Evolutionary conservation across 495 filamentous ascomycete species (phyloP), one percentile per base, ranked within the genome.

Genomic region (Lophium mytilinum): DNA sequence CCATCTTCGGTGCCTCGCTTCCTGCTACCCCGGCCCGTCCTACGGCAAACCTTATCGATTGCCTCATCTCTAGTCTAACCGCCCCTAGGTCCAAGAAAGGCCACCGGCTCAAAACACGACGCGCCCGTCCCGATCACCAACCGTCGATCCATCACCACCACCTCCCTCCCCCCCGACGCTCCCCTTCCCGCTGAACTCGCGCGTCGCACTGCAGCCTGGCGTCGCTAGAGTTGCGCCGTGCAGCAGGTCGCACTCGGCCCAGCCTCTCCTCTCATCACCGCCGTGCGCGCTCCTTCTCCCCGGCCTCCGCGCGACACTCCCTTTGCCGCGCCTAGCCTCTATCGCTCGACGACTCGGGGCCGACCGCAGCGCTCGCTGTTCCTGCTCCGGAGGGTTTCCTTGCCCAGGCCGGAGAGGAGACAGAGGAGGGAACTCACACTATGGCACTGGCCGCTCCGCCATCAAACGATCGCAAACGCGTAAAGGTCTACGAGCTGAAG

Each of bases 401-500:
- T 54, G 53, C 56, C 61, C 58, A 59, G 46, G 50, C 66, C 54
- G 67, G 62, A 69, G 65, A 60, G 62, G 65, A 60, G 55, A 58
- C 55, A 56, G 65, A 60, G 62, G 65, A 60, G 58, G 60, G 58
- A 56, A 58, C 21, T 50, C 53, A 46, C 40, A 56, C 35, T 48
- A 95, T 95, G 90, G 90, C 91, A 80, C 84, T 91, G 79, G 82
- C 86, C 66, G 81, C 89, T 76, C 81, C 86, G 72, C 81, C 86
- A 67, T 75, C 84, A 67, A 84, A 85, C 76, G 88, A 91, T 73
- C 89, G 87, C 80, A 95, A 91, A 78, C 87, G 93, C 78, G 93
- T 98, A 65, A 98, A 98, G 78, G 93, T 98, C 64, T 98, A 98
- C 72, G 93, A 98, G 75, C 80, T 98, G 60, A 88, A 86, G 66